A percentile compares a stretch with the other conserved stretches of the same genome.
Conservation (phyloP, 1,284 basidiomycete genomes). For the Melampsora abietis-canadensis region DNA sequence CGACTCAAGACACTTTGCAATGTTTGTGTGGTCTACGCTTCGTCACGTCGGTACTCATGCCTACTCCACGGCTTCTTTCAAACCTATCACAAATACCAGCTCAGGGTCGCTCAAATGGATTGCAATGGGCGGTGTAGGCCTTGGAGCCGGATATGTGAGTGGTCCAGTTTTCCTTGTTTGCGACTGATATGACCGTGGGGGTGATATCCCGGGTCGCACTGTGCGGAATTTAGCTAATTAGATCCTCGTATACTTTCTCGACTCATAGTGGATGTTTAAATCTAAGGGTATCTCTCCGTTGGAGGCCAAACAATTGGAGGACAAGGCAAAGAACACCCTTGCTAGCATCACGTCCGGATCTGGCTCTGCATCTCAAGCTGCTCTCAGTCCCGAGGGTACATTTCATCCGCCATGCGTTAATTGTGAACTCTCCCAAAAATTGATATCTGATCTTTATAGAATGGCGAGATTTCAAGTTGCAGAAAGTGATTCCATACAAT, state of each 20-base stretch:
- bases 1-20: not conserved
- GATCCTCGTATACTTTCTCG: not conserved
- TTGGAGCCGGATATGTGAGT: slow-evolving; percentile 7
- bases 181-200: not conserved
- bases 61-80: not conserved
- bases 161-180: not conserved
- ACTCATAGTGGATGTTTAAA: slow-evolving; percentile 5
- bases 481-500: slow-evolving; percentile 41
- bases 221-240: not conserved
- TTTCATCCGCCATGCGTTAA: not conserved
- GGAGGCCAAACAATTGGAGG: slow-evolving; percentile 1
- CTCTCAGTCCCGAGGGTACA: slow-evolving; percentile 9
- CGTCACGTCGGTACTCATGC: not conserved
- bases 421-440: too few relatives aligned
- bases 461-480: slow-evolving; percentile 37
- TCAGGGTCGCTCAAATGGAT: slow-evolving; percentile 3
- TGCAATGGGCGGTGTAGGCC: not conserved
- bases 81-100: not conserved
- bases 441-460: slow-evolving; percentile 2
- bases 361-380: not conserved
- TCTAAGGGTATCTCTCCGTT: not conserved
- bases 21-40: not conserved
- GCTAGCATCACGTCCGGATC: not conserved
- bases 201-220: not conserved
- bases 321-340: slow-evolving; percentile 6